phyloP scores from a whole-genome alignment of 805 yeast genomes.

The Saccharomycopsis amapae region DNA sequence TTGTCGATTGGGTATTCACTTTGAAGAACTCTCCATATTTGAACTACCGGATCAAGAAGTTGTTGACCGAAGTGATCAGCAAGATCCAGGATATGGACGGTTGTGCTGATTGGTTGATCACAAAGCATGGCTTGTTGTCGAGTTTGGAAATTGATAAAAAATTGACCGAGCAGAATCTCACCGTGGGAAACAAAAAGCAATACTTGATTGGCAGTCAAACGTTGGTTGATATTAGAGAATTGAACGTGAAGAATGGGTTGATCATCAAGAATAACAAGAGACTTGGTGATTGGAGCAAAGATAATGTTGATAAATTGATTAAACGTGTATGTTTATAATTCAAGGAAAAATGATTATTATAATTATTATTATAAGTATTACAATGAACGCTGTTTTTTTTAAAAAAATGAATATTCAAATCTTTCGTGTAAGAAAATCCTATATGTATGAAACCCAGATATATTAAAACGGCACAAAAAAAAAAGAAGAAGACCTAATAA shows the following conservation, averaged over 20 bases:
- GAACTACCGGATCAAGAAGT: constrained; percentile 33
- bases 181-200: background rate
- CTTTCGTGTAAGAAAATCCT: background rate
- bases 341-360: background rate
- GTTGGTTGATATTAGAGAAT: constrained; percentile 38
- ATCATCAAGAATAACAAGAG: constrained; percentile 45
- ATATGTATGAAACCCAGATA: background rate
- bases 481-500: constrained; percentile 1
- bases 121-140: constrained; percentile 47
- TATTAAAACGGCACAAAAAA: no score
- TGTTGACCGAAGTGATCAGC: constrained; percentile 37
- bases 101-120: constrained; percentile 51
- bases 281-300: constrained; percentile 52
- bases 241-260: constrained; percentile 38
- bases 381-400: background rate
- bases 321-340: constrained; percentile 34
- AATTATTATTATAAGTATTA: background rate
- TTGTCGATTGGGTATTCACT: constrained; percentile 63
- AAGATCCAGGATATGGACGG: constrained; percentile 45
- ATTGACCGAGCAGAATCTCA: constrained; percentile 2
- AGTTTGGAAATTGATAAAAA: constrained; percentile 16
- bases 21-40: constrained; percentile 46
- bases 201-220: constrained; percentile 27
- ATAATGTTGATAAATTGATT: constrained; percentile 38
- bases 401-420: background rate